Base-by-base conservation (phyloP, 106 monocot species). In the Hemerocallis citrina region DNA sequence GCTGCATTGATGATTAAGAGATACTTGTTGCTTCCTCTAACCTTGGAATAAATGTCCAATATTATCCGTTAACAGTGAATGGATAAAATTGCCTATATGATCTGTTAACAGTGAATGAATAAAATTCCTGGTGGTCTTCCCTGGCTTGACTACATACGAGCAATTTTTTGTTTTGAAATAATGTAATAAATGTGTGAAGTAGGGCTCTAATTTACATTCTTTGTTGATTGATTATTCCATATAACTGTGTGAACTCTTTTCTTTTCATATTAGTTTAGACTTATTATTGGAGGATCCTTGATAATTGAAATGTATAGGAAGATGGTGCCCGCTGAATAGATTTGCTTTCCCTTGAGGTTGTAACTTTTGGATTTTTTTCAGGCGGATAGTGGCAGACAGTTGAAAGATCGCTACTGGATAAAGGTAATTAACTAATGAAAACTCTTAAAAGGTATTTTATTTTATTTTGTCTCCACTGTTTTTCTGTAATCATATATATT, bases 391-490 rank as follows among this genome's bases (percentile, higher is more conserved):
- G 69, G 61, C 8, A 82, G 42, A 75, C 59, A 49, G 38, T 85
- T 65, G 82, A 83, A 72, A 44, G 89, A 94, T 59, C 82, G 85
- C 5, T 94, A 94, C 57, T 94, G 93, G 93, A 80, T 94, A 12
- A 94, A 94, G 85, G 93, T 89, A 69, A 43, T 57, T 22, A 28
- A 10, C 19, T 28, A 37, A 37, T 51, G 36, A 24, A 50, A 31
- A 16, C 4, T 36, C 49, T 41, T 60, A 15, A 4, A 25, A 60
- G 40, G 25, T n/a, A n/a, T n/a, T n/a, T n/a, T n/a, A n/a, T n/a
- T n/a, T n/a, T n/a, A n/a, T n/a, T 46, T 46, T 20, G n/a, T 21
- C 11, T n/a, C 0, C 7, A 46, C 3, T 49, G 8, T 24, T 49
- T 6, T 49, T 24, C 25, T 22, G 24, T 24, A 13, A 42, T 42